A percentile compares a stretch with the other conserved stretches of the same genome.
Evolutionary conservation across 441 rosid species (phyloP).

Genomic region (Rhodomyrtus psidioides): DNA sequence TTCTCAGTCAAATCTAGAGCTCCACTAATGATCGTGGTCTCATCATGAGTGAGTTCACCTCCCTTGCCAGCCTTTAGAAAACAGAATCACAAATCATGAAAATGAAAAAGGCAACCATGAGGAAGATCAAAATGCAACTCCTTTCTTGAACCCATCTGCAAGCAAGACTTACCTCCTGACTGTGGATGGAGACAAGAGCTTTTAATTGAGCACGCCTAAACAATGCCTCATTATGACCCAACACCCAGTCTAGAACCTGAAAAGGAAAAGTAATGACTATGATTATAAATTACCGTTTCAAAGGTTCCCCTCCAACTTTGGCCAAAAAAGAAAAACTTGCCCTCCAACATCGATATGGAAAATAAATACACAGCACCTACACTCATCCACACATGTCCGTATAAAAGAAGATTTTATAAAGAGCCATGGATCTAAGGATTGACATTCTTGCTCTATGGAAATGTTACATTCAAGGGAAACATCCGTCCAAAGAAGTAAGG

Average conservation of each 20-base stretch:
- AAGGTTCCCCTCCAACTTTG: neutral
- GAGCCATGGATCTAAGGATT: neutral
- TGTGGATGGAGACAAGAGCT: slow-evolving; percentile 87
- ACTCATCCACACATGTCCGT: neutral
- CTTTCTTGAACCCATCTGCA: neutral
- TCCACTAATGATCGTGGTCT: slow-evolving; percentile 94
- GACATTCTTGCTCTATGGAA: neutral
- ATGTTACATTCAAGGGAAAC: neutral
- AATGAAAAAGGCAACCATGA: slow-evolving; percentile 4
- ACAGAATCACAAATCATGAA: neutral
- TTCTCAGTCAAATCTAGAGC: slow-evolving; percentile 97
- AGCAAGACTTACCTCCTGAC: slow-evolving; percentile 63
- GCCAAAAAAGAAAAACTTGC: neutral
- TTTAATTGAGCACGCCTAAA: slow-evolving; percentile 95
- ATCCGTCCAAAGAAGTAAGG: neutral
- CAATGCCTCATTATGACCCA: slow-evolving; percentile 86
- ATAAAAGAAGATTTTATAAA: neutral
- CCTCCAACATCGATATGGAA: neutral
- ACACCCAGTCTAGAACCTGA: slow-evolving; percentile 75
- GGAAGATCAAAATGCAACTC: neutral
- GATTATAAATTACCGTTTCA: neutral
- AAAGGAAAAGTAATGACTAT: neutral
- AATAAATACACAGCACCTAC: neutral
- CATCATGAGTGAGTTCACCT: slow-evolving; percentile 98
- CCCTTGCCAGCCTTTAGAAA: slow-evolving; percentile 89